Base-by-base conservation (phyloP, 306 rosid species). In the Trichosanthes truncata region DNA sequence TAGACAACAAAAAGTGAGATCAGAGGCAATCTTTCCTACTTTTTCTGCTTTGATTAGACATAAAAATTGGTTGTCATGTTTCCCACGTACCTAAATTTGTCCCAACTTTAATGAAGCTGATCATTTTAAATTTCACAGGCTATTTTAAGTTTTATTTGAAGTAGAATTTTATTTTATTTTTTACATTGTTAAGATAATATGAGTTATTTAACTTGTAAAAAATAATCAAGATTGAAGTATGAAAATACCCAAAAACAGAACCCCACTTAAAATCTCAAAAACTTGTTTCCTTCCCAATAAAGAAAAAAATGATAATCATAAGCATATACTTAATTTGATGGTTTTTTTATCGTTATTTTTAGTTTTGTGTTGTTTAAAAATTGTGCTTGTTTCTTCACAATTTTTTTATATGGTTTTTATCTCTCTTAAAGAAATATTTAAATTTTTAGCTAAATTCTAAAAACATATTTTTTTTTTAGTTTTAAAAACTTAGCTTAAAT, bases 41-140 rank as follows among this genome's bases (percentile, higher is more conserved):
- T 75, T 75, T 23, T 75, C 29, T 23, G 61, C 45, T 29, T 74
- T 51, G 46, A 75, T 75, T 75, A 51, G 79, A 75, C 79, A 75
- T 49, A 3, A 75, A 75, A 29, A 8, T 52, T 75, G 48, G 63
- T 51, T 49, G 46, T 51, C 60, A 29, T 75, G 33, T 49, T 5
- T 8, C 29, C 46, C 63, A 75, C 63, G 35, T 9, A 17, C 41
- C 15, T 49, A 29, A 75, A 75, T 51, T 75, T 75, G 43, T 29
- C 63, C 62, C 79, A 75, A 33, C 45, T 75, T 75, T 49, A 49
- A 49, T 17, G 45, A 74, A 74, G 18, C 9, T 74, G 1, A 31
- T 51, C 38, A 15, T 9, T 62, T 75, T 26, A 7, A 73, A 48
- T 41, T 41, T 41, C 49, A n/a, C 17, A 20, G 3, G 1, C 74